Conservation (phyloP, 257 asterid species). For the Rhazya stricta region DNA sequence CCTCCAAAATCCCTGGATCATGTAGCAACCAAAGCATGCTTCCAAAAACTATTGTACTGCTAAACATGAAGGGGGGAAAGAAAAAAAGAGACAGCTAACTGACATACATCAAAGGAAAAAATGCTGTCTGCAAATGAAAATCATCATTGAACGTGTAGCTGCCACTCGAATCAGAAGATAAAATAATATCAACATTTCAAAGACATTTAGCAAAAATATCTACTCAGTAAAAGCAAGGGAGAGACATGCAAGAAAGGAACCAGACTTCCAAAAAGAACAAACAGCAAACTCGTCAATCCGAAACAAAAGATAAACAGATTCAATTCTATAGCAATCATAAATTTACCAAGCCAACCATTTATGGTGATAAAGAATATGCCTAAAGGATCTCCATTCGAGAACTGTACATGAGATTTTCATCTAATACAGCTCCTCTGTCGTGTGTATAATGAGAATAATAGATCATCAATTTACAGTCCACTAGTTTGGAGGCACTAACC, state of each 20-base stretch:
- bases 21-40: no score
- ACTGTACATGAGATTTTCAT: no score
- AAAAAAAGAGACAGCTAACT: no score
- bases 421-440: no score
- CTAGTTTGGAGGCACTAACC: conserved; percentile 39
- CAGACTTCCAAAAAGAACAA: no score
- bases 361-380: neutral
- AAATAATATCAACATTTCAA: neutral
- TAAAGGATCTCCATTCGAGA: no score
- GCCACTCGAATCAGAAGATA: neutral
- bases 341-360: neutral
- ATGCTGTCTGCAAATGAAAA: neutral
- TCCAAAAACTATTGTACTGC: no score
- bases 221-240: neutral
- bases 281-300: no score
- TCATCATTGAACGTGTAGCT: neutral
- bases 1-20: no score
- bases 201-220: neutral
- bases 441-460: no score
- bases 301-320: neutral
- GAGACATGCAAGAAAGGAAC: no score
- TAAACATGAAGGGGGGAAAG: no score
- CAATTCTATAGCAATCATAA: neutral
- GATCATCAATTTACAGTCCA: neutral
- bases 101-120: neutral